Evolutionary conservation across 1,139 yeast genomes (phyloP).

Genomic region (Hemisphaericaspora xylofermentans): DNA sequence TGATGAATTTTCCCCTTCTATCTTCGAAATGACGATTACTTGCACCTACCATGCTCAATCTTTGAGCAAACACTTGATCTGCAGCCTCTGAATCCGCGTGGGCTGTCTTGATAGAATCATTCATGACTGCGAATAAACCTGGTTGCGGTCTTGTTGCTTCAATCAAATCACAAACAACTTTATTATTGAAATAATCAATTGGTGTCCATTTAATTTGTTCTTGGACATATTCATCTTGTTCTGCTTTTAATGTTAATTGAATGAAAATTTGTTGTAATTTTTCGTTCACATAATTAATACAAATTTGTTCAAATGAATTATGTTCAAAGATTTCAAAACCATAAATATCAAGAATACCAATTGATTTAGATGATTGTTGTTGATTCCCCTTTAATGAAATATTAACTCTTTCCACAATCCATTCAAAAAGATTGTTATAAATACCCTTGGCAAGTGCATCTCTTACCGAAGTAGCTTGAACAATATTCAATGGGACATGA

Average conservation of each 20-base stretch:
- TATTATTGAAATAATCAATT: constrained; percentile 92
- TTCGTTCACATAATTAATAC: constrained; percentile 96
- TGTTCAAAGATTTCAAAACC: constrained; percentile 98
- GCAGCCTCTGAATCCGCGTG: constrained; percentile 98
- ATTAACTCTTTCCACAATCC: constrained; percentile 97
- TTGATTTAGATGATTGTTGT: constrained; percentile 52
- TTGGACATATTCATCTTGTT: constrained; percentile 94
- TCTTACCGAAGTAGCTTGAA: constrained; percentile 91
- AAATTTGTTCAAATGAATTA: constrained; percentile 93
- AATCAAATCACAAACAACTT: constrained; percentile 94
- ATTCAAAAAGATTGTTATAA: constrained; percentile 88
- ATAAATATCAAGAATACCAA: constrained; percentile 96
- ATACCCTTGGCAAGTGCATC: constrained; percentile 96
- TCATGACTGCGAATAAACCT: constrained; percentile 93
- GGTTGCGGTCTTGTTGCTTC: constrained; percentile 91
- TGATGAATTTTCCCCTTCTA: constrained; percentile 81
- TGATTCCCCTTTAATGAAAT: constrained; percentile 49
- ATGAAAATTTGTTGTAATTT: constrained; percentile 96
- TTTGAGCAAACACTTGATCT: constrained; percentile 92
- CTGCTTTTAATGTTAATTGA: constrained; percentile 91
- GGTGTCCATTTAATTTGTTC: constrained; percentile 98
- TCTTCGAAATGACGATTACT: constrained; percentile 86
- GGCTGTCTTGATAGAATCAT: constrained; percentile 97
- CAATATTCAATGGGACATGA: constrained; percentile 87
- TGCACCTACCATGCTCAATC: constrained; percentile 78